Evolutionary conservation across 75 land plant species (phyloP), one percentile per base, ranked within the genome.

Genomic region (Picea glauca): DNA sequence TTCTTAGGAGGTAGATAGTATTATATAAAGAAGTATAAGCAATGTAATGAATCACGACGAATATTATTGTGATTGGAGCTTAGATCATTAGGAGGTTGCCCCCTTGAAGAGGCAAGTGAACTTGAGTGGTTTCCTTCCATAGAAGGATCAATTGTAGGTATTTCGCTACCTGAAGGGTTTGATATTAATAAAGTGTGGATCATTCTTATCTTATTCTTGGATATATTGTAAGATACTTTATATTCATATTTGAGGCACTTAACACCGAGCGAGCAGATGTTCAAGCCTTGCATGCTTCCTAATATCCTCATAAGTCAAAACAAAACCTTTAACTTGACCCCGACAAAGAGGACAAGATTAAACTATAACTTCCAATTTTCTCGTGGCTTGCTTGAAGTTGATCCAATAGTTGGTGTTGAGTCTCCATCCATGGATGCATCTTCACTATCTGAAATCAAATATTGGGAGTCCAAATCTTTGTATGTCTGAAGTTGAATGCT

Each of bases 281-380:
- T 79, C 87, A 17, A 77, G 65, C 65, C 75, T 91, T 58, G 92
- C 86, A 67, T 93, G 93, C 78, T 83, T 89, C 60, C 88, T 60
- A 32, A 91, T 74, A 50, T 93, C 95, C 68, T 87, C 92, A 80
- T 87, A 93, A 3, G 78, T 87, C 43, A 93, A 91, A 0, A 79
- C 72, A 77, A 89, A 93, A 12, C 91, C 93, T 72, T 90, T 87
- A 76, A 93, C 95, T 81, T 93, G 87, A 6, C 95, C 93, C 20
- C 95, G 77, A 64, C 93, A 93, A 40, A 93, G 85, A 17, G 95
- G 95, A 76, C 93, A 91, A 3, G 89, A 81, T 76, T 91, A 81
- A 74, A 85, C 87, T 18, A 60, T 68, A 11, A 58, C 70, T 62
- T 90, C 88, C 15, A 72, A 61, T 58, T 84, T 62, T 85, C 91